Evolutionary conservation across 1,284 basidiomycete genomes (phyloP).

Genomic region (Taiwanofungus camphoratus): DNA sequence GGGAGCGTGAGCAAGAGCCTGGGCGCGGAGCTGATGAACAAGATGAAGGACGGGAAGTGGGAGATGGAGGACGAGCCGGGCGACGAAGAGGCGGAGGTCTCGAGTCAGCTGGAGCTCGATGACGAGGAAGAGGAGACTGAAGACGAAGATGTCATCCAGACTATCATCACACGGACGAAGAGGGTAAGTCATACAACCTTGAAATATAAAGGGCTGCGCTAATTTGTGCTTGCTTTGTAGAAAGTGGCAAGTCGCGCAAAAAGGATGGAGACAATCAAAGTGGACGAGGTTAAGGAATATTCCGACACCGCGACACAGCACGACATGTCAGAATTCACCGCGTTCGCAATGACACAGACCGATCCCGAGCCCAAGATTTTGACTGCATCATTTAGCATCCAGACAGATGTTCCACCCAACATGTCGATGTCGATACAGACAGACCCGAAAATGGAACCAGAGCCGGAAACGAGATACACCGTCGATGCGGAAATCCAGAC

Average conservation of each 20-base stretch:
- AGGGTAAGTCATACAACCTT: conserved; percentile 42
- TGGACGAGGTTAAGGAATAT: conserved; percentile 67
- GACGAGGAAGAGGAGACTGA: conserved; percentile 48
- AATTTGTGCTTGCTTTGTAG: conserved; percentile 30
- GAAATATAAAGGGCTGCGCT: too few relatives aligned
- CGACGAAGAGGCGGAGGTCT: conserved; percentile 13
- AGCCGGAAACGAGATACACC: conserved; percentile 27
- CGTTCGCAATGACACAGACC: conserved; percentile 33
- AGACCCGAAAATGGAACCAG: conserved; percentile 33
- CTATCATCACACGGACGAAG: conserved; percentile 75
- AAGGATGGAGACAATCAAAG: conserved; percentile 42
- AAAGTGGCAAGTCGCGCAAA: conserved; percentile 59
- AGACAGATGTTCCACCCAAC: conserved; percentile 27
- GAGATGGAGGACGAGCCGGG: conserved; percentile 43
- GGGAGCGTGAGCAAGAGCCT: conserved; percentile 73
- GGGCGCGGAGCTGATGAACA: conserved; percentile 71
- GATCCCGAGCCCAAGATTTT: conserved; percentile 28
- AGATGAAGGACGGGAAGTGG: conserved; percentile 46
- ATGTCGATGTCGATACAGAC: conserved; percentile 37
- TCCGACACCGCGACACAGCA: conserved; percentile 65
- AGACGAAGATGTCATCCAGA: conserved; percentile 73
- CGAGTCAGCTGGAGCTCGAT: conserved; percentile 18
- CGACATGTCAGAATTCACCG: conserved; percentile 44
- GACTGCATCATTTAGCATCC: conserved; percentile 28
- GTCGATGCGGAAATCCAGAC: conserved; percentile 61